Conservation (phyloP, 495 filamentous ascomycete genomes). For the Coniosporium apollinis region DNA sequence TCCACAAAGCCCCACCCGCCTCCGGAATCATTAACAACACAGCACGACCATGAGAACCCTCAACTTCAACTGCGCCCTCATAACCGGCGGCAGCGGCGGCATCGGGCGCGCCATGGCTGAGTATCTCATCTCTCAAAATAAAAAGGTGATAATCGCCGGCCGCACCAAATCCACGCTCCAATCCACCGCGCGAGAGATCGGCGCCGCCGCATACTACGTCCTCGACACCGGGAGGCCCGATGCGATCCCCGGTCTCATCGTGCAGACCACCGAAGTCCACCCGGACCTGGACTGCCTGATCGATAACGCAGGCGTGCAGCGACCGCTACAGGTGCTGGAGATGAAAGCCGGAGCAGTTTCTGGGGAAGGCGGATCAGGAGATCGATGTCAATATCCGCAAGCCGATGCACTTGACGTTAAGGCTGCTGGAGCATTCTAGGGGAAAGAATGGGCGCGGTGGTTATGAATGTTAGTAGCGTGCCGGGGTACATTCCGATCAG, state of each 20-base stretch:
- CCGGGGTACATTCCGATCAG: conserved; percentile 28
- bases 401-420: conserved; percentile 30
- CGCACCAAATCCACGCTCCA: conserved; percentile 30
- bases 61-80: conserved; percentile 7
- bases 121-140: conserved; percentile 25
- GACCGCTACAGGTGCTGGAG: conserved; percentile 17
- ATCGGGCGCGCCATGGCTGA: conserved; percentile 29
- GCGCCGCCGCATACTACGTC: conserved; percentile 24
- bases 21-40: too few relatives aligned
- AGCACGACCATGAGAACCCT: conserved; percentile 3
- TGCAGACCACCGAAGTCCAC: conserved; percentile 20
- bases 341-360: conserved; percentile 11
- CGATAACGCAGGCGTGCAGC: conserved; percentile 24
- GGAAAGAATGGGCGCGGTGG: conserved; percentile 15
- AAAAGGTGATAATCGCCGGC: conserved; percentile 30
- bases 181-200: conserved; percentile 22
- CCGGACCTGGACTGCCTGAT: conserved; percentile 32
- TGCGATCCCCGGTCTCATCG: conserved; percentile 24
- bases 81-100: conserved; percentile 32
- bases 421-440: conserved; percentile 28
- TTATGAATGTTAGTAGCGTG: conserved; percentile 32
- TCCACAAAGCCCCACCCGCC: too few relatives aligned
- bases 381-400: conserved; percentile 33
- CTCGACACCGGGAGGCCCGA: conserved; percentile 27
- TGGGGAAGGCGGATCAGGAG: conserved; percentile 30